Conservation (phyloP, 179 eudicot species). For the Spergularia azorica region DNA sequence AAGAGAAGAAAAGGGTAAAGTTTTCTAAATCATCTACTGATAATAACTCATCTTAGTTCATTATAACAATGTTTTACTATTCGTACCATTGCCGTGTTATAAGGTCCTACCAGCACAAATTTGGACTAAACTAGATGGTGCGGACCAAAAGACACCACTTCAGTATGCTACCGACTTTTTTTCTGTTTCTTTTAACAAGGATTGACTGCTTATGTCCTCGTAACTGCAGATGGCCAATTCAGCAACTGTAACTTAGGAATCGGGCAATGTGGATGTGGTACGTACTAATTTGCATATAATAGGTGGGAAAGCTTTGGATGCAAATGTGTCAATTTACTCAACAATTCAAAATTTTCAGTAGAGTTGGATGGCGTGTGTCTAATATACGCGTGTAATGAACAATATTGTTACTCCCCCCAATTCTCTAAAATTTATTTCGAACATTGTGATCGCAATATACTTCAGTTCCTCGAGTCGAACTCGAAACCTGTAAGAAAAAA, state of each 20-base stretch:
- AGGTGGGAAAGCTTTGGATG: neutral
- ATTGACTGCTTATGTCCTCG: neutral
- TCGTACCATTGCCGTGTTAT: neutral
- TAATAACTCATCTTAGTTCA: neutral
- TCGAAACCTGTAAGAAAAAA: too few relatives aligned
- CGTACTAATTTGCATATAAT: neutral
- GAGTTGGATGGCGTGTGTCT: too few relatives aligned
- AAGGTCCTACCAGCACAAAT: neutral
- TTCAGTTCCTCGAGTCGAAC: too few relatives aligned
- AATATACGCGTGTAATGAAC: too few relatives aligned
- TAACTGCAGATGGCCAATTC: constrained; percentile 9
- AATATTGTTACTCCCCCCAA: too few relatives aligned
- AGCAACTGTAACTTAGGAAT: neutral
- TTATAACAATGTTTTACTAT: neutral
- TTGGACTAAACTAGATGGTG: neutral
- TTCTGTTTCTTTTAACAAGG: too few relatives aligned
- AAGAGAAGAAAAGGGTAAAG: constrained; percentile 25
- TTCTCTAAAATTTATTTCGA: too few relatives aligned
- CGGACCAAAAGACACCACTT: too few relatives aligned
- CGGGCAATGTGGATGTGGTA: neutral
- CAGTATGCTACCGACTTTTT: too few relatives aligned
- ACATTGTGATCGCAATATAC: too few relatives aligned
- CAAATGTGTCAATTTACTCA: neutral
- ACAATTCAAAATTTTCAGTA: too few relatives aligned
- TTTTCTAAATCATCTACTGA: neutral